Base-by-base conservation (phyloP, 2,329 filamentous ascomycete genomes). In the Neurospora sp. region DNA sequence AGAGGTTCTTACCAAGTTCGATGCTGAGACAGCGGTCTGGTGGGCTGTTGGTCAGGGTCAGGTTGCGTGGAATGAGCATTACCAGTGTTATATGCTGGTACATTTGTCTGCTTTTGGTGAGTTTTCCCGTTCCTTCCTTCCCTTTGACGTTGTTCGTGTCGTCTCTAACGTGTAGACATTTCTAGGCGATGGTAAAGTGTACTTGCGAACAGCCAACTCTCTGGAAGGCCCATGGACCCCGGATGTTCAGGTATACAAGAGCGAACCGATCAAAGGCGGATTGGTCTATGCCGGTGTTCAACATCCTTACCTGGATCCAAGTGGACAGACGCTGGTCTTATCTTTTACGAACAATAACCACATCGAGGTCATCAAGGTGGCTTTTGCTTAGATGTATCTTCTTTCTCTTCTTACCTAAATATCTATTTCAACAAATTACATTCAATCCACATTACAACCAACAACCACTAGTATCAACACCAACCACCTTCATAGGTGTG, bases 271-370 rank as follows among this genome's bases (percentile, higher is more conserved):
- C 6, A 75, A 79, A 15, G 75, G 73, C 4, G 78, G 77, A 0
- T 65, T 77, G 15, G 79, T 79, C 2, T 81, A 82, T 65, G 80
- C 80, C 1, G 80, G 80, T 1, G 76, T 78, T 3, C 77, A 75
- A 1, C 81, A 81, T 46, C 80, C 81, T 0, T 80, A 82, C 62
- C 71, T 82, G 3, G 80, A 82, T 52, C 71, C 73, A 5, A 77
- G 77, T 0, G 80, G 80, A 0, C 74, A 74, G 72, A 81, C 79
- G 0, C 62, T 82, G 69, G 79, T 78, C 0, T 75, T 82, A 66
- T 80, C 79, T 0, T 82, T 77, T 41, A 82, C 79, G 1, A 82
- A 82, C 69, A 79, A 81, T 37, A 81, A 81, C 67, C 76, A 77
- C 46, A 80, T 80, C 8, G 77, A 81, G 68, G 74, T 81, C 0